Evolutionary conservation across 169 alveolate species (phyloP).

Genomic region (Eimeria maxima): DNA sequence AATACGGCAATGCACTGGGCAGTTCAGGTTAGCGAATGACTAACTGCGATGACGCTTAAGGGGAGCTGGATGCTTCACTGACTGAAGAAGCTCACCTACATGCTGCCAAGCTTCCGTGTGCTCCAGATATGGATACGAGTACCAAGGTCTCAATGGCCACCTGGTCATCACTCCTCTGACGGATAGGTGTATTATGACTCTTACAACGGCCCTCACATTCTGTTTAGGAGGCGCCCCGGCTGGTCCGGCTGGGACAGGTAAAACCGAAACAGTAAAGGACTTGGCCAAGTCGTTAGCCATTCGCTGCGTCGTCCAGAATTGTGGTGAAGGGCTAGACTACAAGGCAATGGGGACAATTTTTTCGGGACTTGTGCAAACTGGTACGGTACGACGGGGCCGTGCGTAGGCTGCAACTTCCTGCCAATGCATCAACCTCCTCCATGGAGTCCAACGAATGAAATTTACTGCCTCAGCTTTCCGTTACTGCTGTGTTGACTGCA

Average conservation of each 20-base stretch:
- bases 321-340: slow-evolving; percentile 96
- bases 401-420: background rate
- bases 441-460: background rate
- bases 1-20: slow-evolving; percentile 94
- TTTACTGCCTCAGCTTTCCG: background rate
- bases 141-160: slow-evolving; percentile 97
- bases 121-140: slow-evolving; percentile 96
- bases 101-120: slow-evolving; percentile 89
- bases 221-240: slow-evolving; percentile 98
- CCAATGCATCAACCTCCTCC: background rate
- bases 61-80: slow-evolving; percentile 77
- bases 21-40: slow-evolving; percentile 81
- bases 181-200: slow-evolving; percentile 97
- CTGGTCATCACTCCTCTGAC: slow-evolving; percentile 97
- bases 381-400: slow-evolving; percentile 20
- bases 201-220: slow-evolving; percentile 96
- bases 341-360: slow-evolving; percentile 97
- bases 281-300: slow-evolving; percentile 98
- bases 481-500: background rate
- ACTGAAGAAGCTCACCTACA: slow-evolving; percentile 88
- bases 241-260: slow-evolving; percentile 98
- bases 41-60: background rate
- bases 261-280: slow-evolving; percentile 98
- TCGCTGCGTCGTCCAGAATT: slow-evolving; percentile 97
- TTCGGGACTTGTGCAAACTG: slow-evolving; percentile 92